These are phyloP conservation scores for Rhodomyrtus tomentosa DNA, from an alignment of 345 rosid genomes.

Conservation along the genomic window DNA sequence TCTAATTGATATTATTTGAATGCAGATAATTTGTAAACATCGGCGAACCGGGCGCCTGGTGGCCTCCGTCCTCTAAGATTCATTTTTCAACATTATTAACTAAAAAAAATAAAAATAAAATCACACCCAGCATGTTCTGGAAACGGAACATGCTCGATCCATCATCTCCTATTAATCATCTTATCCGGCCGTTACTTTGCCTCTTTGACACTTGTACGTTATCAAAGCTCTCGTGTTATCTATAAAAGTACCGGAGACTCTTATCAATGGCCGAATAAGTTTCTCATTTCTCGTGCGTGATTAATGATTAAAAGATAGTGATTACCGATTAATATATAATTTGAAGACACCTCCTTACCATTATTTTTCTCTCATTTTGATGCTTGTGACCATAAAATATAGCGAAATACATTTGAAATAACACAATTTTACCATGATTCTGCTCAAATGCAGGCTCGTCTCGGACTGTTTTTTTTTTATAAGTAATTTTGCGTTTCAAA, in stretches of 20 bases:
- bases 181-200: background rate
- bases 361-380: background rate
- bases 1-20: background rate
- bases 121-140: background rate
- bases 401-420: background rate
- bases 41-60: background rate
- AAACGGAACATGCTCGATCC: background rate
- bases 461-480: too few species aligned
- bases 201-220: background rate
- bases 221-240: background rate
- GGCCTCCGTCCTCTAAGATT: background rate
- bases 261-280: background rate
- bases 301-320: too few species aligned
- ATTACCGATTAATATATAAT: background rate
- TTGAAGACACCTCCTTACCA: background rate
- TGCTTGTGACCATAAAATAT: too few species aligned
- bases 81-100: background rate
- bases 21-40: background rate
- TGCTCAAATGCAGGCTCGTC: too few species aligned
- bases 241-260: background rate
- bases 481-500: too few species aligned
- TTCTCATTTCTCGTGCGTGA: background rate
- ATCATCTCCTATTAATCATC: too few species aligned
- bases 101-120: background rate
- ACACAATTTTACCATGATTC: background rate